A percentile compares a stretch with the other conserved stretches of the same genome.
phyloP scores from a whole-genome alignment of 2,329 filamentous ascomycete species.

The Colletotrichum tanaceti region DNA sequence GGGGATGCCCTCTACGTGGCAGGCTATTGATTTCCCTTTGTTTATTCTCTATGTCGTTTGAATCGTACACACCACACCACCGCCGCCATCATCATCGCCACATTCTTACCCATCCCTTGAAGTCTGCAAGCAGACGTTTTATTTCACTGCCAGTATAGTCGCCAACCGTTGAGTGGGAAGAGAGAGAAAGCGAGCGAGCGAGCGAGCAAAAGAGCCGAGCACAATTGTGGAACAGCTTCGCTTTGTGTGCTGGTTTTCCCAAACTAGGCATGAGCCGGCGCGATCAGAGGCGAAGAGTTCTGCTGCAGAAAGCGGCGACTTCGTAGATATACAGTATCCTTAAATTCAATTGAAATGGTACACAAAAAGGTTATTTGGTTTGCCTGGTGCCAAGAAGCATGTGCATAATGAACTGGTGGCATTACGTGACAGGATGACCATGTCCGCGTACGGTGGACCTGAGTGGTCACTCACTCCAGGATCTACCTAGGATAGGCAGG shows the following conservation, averaged over 20 bases:
- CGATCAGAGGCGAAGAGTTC: constrained; percentile 17
- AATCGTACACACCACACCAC: constrained; percentile 38
- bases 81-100: no score
- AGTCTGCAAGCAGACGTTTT: constrained; percentile 39
- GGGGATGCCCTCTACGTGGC: constrained; percentile 33
- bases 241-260: constrained; percentile 30
- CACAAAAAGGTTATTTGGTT: not conserved
- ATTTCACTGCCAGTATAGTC: constrained; percentile 34
- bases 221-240: constrained; percentile 18
- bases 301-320: constrained; percentile 34
- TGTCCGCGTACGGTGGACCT: constrained; percentile 27
- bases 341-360: constrained; percentile 33
- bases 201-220: constrained; percentile 8
- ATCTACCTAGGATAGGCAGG: no score
- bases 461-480: constrained; percentile 6
- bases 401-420: not conserved
- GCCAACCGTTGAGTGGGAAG: constrained; percentile 17
- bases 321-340: constrained; percentile 38
- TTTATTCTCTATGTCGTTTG: constrained; percentile 40
- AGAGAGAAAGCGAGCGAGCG: not conserved
- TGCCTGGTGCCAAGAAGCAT: not conserved
- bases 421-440: constrained; percentile 27
- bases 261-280: constrained; percentile 37
- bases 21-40: constrained; percentile 41
- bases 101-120: not conserved